Conservation (phyloP, 2,329 filamentous ascomycete species). For the Colletotrichum tropicicola region DNA sequence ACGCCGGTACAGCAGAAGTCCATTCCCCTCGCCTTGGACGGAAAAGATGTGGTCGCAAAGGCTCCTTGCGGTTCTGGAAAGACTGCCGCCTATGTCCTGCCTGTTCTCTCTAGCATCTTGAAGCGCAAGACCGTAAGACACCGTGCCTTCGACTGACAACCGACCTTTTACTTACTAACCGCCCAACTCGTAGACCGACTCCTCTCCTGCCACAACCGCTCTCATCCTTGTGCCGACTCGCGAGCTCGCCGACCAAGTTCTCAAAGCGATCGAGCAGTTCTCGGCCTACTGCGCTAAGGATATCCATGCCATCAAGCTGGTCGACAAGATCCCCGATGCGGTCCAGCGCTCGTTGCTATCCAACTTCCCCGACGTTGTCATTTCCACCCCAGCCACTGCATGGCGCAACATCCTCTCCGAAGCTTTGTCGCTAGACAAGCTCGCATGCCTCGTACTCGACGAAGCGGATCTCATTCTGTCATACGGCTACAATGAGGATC, state of each 20-base stretch:
- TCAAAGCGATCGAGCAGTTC: slow-evolving; percentile 79
- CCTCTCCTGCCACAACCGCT: slow-evolving; percentile 69
- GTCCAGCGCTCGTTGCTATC: slow-evolving; percentile 89
- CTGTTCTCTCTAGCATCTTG: slow-evolving; percentile 85
- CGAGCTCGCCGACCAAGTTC: slow-evolving; percentile 92
- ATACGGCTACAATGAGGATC: slow-evolving; percentile 92
- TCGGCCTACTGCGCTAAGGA: slow-evolving; percentile 87
- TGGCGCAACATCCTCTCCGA: slow-evolving; percentile 79
- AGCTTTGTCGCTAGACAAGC: slow-evolving; percentile 73
- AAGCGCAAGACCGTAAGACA: slow-evolving; percentile 73
- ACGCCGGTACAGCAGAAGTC: slow-evolving; percentile 90
- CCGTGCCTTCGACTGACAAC: background rate
- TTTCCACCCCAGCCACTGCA: slow-evolving; percentile 89
- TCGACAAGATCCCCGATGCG: slow-evolving; percentile 87
- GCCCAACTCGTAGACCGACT: slow-evolving; percentile 50
- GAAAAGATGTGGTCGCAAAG: slow-evolving; percentile 89
- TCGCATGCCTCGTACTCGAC: slow-evolving; percentile 87
- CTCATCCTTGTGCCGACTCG: slow-evolving; percentile 93
- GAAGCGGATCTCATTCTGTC: slow-evolving; percentile 94
- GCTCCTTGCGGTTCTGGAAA: slow-evolving; percentile 97
- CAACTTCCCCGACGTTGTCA: slow-evolving; percentile 86
- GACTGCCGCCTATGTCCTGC: slow-evolving; percentile 94
- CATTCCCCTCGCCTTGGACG: slow-evolving; percentile 87
- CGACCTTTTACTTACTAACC: no score
- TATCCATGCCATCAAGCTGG: slow-evolving; percentile 84